A percentile compares a stretch with the other conserved stretches of the same genome.
phyloP scores from a whole-genome alignment of 108 stramenopile genomes.

The Nannochloropsis gaditana region DNA sequence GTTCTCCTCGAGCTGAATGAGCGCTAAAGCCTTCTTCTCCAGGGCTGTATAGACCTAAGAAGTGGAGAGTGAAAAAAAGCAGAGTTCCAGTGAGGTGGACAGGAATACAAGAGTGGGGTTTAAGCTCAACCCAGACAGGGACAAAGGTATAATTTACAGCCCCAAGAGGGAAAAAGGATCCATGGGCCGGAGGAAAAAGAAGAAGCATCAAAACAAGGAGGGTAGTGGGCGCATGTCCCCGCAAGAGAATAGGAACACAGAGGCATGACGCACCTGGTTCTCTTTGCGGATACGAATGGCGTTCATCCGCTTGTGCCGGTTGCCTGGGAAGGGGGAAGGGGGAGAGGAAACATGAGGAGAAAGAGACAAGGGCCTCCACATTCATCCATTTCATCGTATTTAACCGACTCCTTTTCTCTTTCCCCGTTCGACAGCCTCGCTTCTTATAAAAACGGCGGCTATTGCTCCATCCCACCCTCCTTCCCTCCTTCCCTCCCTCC shows the following conservation, averaged over 20 bases:
- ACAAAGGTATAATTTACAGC: background rate
- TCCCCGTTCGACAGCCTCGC: background rate
- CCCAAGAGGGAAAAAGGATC: background rate
- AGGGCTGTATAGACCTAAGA: slow-evolving; percentile 80
- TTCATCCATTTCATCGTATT: background rate
- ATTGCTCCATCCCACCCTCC: background rate
- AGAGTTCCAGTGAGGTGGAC: background rate
- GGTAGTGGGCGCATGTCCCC: background rate
- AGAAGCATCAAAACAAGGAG: background rate
- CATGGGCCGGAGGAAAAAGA: background rate
- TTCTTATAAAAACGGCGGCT: background rate
- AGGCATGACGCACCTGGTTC: slow-evolving; percentile 63
- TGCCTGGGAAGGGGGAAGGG: slow-evolving; percentile 70
- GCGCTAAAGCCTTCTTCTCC: slow-evolving; percentile 90
- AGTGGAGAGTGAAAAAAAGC: background rate
- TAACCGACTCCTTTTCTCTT: background rate
- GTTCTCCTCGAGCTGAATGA: slow-evolving; percentile 93
- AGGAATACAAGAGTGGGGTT: background rate
- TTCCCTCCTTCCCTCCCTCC: too few relatives aligned
- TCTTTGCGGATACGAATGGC: slow-evolving; percentile 99
- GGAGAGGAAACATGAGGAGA: background rate
- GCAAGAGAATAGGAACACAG: background rate
- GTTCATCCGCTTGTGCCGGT: slow-evolving; percentile 94
- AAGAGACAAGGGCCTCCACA: background rate
- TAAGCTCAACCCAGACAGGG: background rate